Evolutionary conservation across 2,329 filamentous ascomycete species (phyloP).

Genomic region (Cercospora beticola): DNA sequence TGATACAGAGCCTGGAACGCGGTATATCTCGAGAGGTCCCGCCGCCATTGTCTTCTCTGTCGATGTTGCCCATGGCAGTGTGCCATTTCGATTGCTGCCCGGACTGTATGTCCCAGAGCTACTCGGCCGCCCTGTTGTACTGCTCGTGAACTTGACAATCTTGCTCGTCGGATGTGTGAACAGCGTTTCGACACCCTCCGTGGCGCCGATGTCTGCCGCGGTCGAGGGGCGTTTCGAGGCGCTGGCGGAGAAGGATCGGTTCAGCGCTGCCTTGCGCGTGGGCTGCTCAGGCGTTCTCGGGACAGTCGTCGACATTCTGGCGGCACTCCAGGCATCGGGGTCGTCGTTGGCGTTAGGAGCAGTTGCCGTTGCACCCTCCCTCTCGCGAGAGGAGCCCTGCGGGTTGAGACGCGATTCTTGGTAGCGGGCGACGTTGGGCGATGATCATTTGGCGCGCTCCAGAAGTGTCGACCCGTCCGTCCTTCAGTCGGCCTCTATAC

Average conservation of each 20-base stretch:
- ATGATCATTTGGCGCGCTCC: background rate
- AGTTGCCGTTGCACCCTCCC: background rate
- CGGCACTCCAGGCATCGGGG: slow-evolving; percentile 2
- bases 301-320: slow-evolving; percentile 28
- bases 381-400: background rate
- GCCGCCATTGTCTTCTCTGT: slow-evolving; percentile 79
- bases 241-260: slow-evolving; percentile 48
- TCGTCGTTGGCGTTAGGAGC: background rate
- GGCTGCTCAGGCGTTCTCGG: slow-evolving; percentile 34
- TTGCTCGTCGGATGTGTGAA: slow-evolving; percentile 72
- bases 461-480: background rate
- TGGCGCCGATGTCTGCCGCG: slow-evolving; percentile 39
- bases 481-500: background rate
- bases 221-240: slow-evolving; percentile 35
- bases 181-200: slow-evolving; percentile 63
- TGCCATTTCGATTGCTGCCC: slow-evolving; percentile 43
- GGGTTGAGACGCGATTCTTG: background rate
- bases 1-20: slow-evolving; percentile 79
- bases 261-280: slow-evolving; percentile 30
- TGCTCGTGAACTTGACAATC: slow-evolving; percentile 63
- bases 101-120: slow-evolving; percentile 21
- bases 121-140: slow-evolving; percentile 35
- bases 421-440: background rate
- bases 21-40: slow-evolving; percentile 78
- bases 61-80: slow-evolving; percentile 70